A percentile compares a stretch with the other conserved stretches of the same genome.
phyloP scores from a whole-genome alignment of 192 early-diverging fungal genomes.

The Chytriomyces hyalinus region DNA sequence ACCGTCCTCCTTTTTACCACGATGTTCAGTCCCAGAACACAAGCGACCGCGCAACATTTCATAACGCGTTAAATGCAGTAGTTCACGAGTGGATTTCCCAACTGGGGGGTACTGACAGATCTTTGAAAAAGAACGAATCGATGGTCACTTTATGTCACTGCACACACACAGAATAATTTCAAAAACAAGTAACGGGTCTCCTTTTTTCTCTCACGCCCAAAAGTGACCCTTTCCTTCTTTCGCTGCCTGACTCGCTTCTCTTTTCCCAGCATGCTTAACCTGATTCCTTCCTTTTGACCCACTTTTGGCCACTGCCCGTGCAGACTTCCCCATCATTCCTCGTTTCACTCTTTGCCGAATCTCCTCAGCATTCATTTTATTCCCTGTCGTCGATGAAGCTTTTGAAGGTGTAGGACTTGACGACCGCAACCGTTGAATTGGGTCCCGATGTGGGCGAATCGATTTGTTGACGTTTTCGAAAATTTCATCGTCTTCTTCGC shows the following conservation, averaged over 20 bases:
- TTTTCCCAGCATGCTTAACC: slow-evolving; percentile 5
- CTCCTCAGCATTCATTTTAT: slow-evolving; percentile 35
- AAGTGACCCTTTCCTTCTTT: slow-evolving; percentile 26
- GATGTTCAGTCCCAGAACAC: too few species aligned
- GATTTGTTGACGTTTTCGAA: slow-evolving; percentile 21
- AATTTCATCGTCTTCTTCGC: slow-evolving; percentile 27
- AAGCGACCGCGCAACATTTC: too few species aligned
- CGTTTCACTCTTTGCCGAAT: slow-evolving; percentile 41
- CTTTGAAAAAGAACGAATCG: too few species aligned
- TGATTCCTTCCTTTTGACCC: slow-evolving; percentile 18
- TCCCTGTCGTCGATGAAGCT: slow-evolving; percentile 12
- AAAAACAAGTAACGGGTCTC: too few species aligned
- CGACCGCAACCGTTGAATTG: slow-evolving; percentile 10
- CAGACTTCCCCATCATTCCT: slow-evolving; percentile 36
- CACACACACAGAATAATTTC: neutral
- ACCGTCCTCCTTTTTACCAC: too few species aligned
- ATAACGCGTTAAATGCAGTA: too few species aligned
- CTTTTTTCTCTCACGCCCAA: slow-evolving; percentile 5
- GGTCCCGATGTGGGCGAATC: slow-evolving; percentile 38
- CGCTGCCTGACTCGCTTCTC: slow-evolving; percentile 20
- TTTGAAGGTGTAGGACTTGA: slow-evolving; percentile 20
- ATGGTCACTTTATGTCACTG: neutral
- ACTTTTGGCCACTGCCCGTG: slow-evolving; percentile 8
- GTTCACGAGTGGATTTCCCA: too few species aligned
- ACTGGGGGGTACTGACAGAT: too few species aligned